Base-by-base conservation (phyloP, 2,329 filamentous ascomycete genomes). In the Aspergillus novoparasiticus region DNA sequence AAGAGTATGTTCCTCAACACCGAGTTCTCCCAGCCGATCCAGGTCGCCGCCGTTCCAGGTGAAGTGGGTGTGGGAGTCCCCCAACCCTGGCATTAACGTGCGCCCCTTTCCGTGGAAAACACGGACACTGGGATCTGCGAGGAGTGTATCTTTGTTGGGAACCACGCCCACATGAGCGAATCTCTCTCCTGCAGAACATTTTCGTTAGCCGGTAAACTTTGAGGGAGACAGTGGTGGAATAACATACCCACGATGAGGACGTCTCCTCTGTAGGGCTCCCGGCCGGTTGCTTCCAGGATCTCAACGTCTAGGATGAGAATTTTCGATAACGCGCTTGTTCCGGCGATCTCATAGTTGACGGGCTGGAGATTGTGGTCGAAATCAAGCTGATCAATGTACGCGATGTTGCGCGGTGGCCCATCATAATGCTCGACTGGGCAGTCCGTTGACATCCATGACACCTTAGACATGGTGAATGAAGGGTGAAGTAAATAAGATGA, bases 41-140 rank as follows among this genome's bases (percentile, higher is more conserved):
- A 26, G 26, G 26, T 26, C 26, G 26, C 26, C 26, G 26, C 26
- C 26, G 26, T 26, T 26, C 26, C 26, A 26, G 26, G 26, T 26
- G 26, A 26, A 26, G 26, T 64, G 62, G 2, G 62, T 36, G 68
- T 85, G 83, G 0, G 81, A 78, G 63, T 85, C 83, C 1, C 81
- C 80, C 0, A 84, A 71, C 0, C 83, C 83, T 19, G 78, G 78
- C 78, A 84, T 84, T 32, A 85, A 66, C 1, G 82, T 84, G 21
- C 81, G 72, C 1, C 80, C 80, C 12, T 68, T 69, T 1, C 80
- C 81, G 6, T 79, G 59, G 48, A 82, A 72, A 23, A 78, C 70
- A 32, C 76, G 73, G 8, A 81, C 75, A 26, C 70, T 72, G 11
- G 73, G 59, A 45, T 79, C 71, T 28, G 67, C 66, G 9, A 64